A percentile compares a stretch with the other conserved stretches of the same genome.
Evolutionary conservation across 352 stramenopile genomes (phyloP).

Genomic region (Pythium plurisporium): DNA sequence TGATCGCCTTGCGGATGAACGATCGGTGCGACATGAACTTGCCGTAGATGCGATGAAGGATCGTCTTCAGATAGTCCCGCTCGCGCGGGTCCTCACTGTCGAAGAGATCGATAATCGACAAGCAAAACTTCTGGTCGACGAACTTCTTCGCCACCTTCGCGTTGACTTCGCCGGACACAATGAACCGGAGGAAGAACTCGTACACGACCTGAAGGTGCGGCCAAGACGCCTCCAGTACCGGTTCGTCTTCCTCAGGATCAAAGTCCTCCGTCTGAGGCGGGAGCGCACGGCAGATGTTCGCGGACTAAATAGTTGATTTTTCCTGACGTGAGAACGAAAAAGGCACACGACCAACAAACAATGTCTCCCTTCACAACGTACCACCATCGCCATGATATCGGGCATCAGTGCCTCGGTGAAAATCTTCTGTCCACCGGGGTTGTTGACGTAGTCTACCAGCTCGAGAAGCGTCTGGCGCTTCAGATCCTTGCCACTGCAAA

Average conservation of each 20-base stretch:
- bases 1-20: slow-evolving; percentile 97
- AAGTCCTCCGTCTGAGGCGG: slow-evolving; percentile 95
- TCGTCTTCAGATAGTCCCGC: slow-evolving; percentile 99
- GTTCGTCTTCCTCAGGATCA: slow-evolving; percentile 98
- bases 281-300: slow-evolving; percentile 94
- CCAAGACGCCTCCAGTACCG: slow-evolving; percentile 96
- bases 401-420: slow-evolving; percentile 97
- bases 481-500: slow-evolving; percentile 88
- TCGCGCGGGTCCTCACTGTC: slow-evolving; percentile 97
- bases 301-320: slow-evolving; percentile 32
- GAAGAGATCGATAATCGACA: slow-evolving; percentile 79
- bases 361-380: slow-evolving; percentile 23
- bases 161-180: slow-evolving; percentile 95
- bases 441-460: slow-evolving; percentile 99
- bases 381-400: slow-evolving; percentile 92
- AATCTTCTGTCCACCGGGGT: slow-evolving; percentile 93
- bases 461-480: slow-evolving; percentile 99
- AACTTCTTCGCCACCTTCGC: slow-evolving; percentile 97
- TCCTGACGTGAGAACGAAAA: neutral
- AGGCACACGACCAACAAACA: too few relatives aligned
- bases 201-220: slow-evolving; percentile 98
- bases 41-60: slow-evolving; percentile 98
- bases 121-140: slow-evolving; percentile 94
- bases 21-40: slow-evolving; percentile 98
- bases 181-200: slow-evolving; percentile 98